Percentiles rank a stretch among this genome's conserved stretches.
phyloP scores from a whole-genome alignment of 805 yeast genomes.

The Priceomyces haplophilus region DNA sequence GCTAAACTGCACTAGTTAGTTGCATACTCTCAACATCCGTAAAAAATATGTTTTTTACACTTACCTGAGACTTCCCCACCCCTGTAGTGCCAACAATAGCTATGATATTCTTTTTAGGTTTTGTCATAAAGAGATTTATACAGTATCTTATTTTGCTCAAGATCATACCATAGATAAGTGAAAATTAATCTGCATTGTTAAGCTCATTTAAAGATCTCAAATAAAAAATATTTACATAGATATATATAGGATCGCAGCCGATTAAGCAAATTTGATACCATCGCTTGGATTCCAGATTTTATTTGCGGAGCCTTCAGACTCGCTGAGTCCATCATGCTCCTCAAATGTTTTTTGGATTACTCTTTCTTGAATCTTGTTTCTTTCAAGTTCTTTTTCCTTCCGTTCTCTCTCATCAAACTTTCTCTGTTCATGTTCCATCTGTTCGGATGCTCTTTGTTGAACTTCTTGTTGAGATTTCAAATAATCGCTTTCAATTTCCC shows the following conservation, averaged over 20 bases:
- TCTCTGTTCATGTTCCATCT: neutral
- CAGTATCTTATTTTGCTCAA: conserved; percentile 15
- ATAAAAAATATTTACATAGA: neutral
- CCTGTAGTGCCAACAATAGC: conserved; percentile 93
- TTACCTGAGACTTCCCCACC: conserved; percentile 84
- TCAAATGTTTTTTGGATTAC: neutral
- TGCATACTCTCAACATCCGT: conserved; percentile 6
- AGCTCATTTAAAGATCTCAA: neutral
- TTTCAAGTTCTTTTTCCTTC: too few species aligned
- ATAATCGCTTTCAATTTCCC: conserved; percentile 40
- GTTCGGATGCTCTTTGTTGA: neutral
- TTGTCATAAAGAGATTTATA: conserved; percentile 27
- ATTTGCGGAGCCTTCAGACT: neutral
- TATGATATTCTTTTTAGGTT: conserved; percentile 42
- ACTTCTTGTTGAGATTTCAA: neutral
- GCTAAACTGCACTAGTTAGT: conserved; percentile 42
- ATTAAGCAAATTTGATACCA: conserved; percentile 14
- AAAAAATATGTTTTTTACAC: conserved; percentile 12
- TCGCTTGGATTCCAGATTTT: conserved; percentile 15
- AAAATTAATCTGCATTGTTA: neutral
- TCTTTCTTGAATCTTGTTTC: neutral
- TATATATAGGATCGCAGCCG: too few species aligned
- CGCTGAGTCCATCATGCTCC: neutral
- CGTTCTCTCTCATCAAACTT: neutral
- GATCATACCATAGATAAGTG: conserved; percentile 5